A percentile compares a stretch with the other conserved stretches of the same genome.
Evolutionary conservation across 225 moss, liverwort and hornwort genomes (phyloP).

Genomic region (Thuidium tamariscinum): DNA sequence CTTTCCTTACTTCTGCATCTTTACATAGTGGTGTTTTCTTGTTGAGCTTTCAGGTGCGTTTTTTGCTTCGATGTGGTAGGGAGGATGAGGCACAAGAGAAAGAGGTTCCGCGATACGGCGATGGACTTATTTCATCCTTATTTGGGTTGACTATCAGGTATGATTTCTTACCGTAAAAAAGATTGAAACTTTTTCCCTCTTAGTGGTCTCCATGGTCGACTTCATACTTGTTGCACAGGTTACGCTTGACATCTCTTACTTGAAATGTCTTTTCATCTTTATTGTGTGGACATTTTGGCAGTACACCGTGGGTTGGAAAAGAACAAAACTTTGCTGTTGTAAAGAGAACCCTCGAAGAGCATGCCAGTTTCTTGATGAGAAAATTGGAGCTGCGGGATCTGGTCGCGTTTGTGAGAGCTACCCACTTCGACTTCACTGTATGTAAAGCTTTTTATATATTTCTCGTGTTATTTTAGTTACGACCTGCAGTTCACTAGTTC

Average conservation of each 20-base stretch:
- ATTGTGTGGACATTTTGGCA: conserved; percentile 17
- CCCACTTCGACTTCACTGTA: conserved; percentile 90
- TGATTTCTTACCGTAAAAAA: neutral
- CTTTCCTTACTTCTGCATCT: neutral
- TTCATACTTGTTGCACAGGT: neutral
- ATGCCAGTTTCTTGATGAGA: conserved; percentile 76
- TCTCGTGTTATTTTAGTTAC: neutral
- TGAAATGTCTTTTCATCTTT: neutral
- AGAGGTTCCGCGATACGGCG: conserved; percentile 58
- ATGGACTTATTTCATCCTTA: conserved; percentile 72
- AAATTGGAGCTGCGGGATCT: conserved; percentile 80
- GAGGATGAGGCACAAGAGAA: conserved; percentile 77
- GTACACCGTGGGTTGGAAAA: conserved; percentile 49
- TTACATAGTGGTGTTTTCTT: neutral
- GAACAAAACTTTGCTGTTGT: conserved; percentile 83
- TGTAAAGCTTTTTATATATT: neutral
- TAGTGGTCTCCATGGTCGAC: neutral
- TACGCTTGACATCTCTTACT: neutral
- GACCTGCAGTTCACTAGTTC: neutral
- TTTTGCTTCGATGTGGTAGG: conserved; percentile 85
- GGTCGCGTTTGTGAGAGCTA: conserved; percentile 82
- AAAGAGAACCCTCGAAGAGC: conserved; percentile 83
- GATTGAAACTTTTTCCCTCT: neutral
- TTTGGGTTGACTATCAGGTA: conserved; percentile 83
- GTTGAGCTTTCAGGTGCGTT: conserved; percentile 59